phyloP scores from a whole-genome alignment of 371 early-diverging fungal genomes.

The Capniomyces stellatus region DNA sequence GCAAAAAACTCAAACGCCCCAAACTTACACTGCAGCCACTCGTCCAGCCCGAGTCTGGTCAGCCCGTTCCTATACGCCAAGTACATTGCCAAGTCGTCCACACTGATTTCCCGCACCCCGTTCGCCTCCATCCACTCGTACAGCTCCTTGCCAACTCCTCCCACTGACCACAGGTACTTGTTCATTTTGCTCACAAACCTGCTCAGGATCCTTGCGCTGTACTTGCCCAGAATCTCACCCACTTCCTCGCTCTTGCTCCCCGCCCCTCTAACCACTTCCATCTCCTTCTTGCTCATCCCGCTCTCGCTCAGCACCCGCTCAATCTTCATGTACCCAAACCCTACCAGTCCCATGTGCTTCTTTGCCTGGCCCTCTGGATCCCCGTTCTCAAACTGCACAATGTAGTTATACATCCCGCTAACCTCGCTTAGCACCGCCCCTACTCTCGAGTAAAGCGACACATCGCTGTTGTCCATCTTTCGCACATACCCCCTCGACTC shows the following conservation, averaged over 20 bases:
- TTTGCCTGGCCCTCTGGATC: neutral
- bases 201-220: neutral
- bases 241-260: neutral
- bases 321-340: neutral
- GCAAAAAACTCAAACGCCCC: constrained; percentile 1
- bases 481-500: neutral
- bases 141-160: neutral
- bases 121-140: neutral
- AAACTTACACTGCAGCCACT: neutral
- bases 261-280: no score
- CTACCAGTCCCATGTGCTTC: neutral
- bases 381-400: neutral
- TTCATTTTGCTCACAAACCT: neutral
- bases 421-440: neutral
- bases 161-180: neutral
- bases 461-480: neutral
- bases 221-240: neutral
- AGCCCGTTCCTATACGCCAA: neutral
- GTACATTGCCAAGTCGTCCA: neutral
- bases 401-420: neutral
- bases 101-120: neutral
- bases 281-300: neutral
- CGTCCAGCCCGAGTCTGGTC: no score
- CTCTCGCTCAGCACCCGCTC: neutral
- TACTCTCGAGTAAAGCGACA: neutral